Evolutionary conservation across 306 rosid genomes (phyloP).

Genomic region (Gastrolobium villosum): DNA sequence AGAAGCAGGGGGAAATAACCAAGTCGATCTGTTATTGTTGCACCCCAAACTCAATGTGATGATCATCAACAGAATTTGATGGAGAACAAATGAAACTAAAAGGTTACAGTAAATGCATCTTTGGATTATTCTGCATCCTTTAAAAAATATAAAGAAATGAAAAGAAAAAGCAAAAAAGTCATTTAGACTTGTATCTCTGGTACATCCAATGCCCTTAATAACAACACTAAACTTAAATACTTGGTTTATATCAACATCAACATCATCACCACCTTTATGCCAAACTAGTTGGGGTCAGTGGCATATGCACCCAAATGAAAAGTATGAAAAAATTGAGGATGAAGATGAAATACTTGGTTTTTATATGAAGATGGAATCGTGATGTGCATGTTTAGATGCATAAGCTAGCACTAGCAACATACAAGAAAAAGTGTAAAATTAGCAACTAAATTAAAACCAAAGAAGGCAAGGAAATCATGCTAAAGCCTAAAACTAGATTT

Average conservation of each 20-base stretch:
- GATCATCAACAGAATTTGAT: slow-evolving; percentile 17
- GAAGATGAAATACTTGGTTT: background rate
- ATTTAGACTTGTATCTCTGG: slow-evolving; percentile 16
- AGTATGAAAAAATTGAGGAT: no score
- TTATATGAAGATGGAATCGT: background rate
- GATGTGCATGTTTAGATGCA: background rate
- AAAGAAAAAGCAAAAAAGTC: background rate
- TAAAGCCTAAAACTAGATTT: background rate
- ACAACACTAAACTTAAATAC: background rate
- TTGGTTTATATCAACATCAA: background rate
- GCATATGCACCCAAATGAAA: no score
- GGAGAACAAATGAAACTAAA: slow-evolving; percentile 5
- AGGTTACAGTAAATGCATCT: slow-evolving; percentile 26
- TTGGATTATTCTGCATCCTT: background rate
- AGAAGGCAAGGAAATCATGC: background rate
- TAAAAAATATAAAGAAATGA: no score
- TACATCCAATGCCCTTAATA: background rate
- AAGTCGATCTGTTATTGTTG: background rate
- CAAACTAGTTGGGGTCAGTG: no score
- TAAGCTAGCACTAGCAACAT: slow-evolving; percentile 15
- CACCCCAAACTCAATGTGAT: slow-evolving; percentile 10
- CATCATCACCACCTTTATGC: no score
- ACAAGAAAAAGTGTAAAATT: background rate
- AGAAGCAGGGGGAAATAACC: background rate
- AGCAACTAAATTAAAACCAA: background rate